Conservation (phyloP, 1,284 basidiomycete species). For the Termitomyces sp. region DNA sequence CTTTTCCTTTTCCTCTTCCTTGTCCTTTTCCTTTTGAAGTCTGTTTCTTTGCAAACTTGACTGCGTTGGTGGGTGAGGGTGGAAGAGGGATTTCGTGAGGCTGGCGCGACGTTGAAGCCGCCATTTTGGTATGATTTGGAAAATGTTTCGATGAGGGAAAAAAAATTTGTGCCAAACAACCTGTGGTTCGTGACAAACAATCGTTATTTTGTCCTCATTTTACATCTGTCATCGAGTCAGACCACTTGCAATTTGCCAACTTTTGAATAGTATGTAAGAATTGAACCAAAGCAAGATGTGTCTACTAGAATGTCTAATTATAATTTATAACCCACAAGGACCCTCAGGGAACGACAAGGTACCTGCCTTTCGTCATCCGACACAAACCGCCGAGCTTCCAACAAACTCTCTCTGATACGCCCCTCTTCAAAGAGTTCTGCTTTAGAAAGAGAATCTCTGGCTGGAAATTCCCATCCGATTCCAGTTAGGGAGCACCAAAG, state of each 20-base stretch:
- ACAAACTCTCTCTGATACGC: conserved; percentile 55
- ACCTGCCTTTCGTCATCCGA: conserved; percentile 49
- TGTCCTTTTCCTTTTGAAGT: conserved; percentile 35
- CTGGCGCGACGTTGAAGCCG: conserved; percentile 32
- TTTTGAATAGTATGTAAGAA: not conserved
- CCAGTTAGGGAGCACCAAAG: conserved; percentile 62
- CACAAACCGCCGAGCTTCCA: conserved; percentile 50
- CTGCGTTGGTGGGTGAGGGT: conserved; percentile 22
- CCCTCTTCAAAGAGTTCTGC: conserved; percentile 67
- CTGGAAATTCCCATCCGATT: conserved; percentile 58
- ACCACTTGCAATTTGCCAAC: not conserved
- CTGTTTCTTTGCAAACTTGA: conserved; percentile 18
- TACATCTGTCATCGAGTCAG: no score
- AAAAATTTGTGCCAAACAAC: conserved; percentile 31
- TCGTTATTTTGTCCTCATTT: not conserved
- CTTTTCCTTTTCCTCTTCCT: conserved; percentile 37
- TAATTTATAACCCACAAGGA: conserved; percentile 58
- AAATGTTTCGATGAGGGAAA: conserved; percentile 13
- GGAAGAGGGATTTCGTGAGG: conserved; percentile 27
- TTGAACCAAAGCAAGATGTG: not conserved
- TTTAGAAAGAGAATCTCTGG: conserved; percentile 56
- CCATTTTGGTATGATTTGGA: conserved; percentile 22
- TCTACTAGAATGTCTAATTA: conserved; percentile 12
- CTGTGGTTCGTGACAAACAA: conserved; percentile 22
- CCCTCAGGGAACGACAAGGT: conserved; percentile 56